Evolutionary conservation across 345 rosid species (phyloP), one percentile per base, ranked within the genome.

Genomic region (Eucalyptus erythrocorys): DNA sequence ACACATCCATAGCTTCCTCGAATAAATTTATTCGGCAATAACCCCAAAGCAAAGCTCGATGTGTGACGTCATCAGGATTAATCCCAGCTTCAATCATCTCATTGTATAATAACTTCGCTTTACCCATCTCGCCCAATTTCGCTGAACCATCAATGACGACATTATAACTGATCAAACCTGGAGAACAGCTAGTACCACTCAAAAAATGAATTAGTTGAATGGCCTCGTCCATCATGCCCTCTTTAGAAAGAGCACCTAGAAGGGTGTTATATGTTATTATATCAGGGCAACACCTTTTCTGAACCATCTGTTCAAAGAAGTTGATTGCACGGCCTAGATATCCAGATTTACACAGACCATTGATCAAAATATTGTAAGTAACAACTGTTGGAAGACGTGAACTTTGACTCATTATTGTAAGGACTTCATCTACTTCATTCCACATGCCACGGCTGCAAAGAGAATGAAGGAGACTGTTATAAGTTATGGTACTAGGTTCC

Each of bases 361-460:
- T 96, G 49, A 97, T 95, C 94, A 97, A 64, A 37, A 95, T 95
- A 90, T 97, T 97, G 93, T 95, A 97, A 85, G 99, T 95, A n/a
- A 96, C 89, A 80, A 93, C 93, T 1, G 95, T 93, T 7, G 98
- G 98, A 86, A 85, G 88, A 89, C 93, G 93, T 3, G 91, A 88
- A 26, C 94, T 92, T 87, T 89, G 91, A 88, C 90, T 93, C 98
- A 96, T 97, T 91, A 94, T 89, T 59, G 81, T 88, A 57, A 96
- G 92, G 88, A 97, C 91, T 93, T 94, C 96, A 89, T 93, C 94
- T 32, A 94, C 97, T 93, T 93, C 95, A 88, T 94, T 94, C 99
- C 98, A 97, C 68, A 87, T 92, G 71, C 96, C 96, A 53, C 82
- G 92, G 68, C 91, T 91, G 88, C 94, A 89, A 13, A 97, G 97